phyloP scores from a whole-genome alignment of 2,329 filamentous ascomycete genomes.

The Curvularia hawaiiensis region DNA sequence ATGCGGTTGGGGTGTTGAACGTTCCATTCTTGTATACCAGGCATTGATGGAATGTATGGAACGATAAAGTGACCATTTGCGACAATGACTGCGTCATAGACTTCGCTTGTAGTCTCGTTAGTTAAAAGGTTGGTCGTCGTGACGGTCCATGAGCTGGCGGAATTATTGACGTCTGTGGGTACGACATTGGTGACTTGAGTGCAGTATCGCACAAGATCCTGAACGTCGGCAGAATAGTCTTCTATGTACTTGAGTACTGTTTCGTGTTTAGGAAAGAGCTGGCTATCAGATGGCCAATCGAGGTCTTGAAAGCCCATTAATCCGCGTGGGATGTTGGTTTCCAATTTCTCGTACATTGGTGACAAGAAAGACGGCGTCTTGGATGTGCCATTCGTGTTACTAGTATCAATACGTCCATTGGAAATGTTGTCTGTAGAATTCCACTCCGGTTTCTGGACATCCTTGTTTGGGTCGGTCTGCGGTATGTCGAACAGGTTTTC shows the following conservation, averaged over 20 bases:
- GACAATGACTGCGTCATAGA: constrained; percentile 60
- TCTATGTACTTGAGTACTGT: constrained; percentile 76
- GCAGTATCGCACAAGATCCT: constrained; percentile 70
- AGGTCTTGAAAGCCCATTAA: constrained; percentile 82
- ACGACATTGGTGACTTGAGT: constrained; percentile 70
- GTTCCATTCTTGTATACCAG: constrained; percentile 50
- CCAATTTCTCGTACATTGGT: constrained; percentile 79
- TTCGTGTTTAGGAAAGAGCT: constrained; percentile 76
- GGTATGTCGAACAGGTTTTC: constrained; percentile 61
- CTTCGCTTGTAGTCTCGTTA: constrained; percentile 44
- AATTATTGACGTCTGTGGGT: constrained; percentile 30
- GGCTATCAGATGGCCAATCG: constrained; percentile 65
- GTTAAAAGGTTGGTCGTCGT: constrained; percentile 58
- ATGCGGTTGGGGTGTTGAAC: constrained; percentile 46
- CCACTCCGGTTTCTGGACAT: constrained; percentile 68
- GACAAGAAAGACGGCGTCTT: constrained; percentile 71
- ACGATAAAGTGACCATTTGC: constrained; percentile 57
- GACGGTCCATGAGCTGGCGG: constrained; percentile 62
- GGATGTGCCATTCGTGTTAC: neutral
- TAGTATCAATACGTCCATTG: neutral
- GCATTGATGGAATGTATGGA: constrained; percentile 52
- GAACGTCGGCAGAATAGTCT: constrained; percentile 71
- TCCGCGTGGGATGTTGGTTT: constrained; percentile 83
- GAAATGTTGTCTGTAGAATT: constrained; percentile 8
- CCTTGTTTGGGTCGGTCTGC: constrained; percentile 66